A percentile compares a stretch with the other conserved stretches of the same genome.
These are phyloP conservation scores for Ecytonucleospora hepatopenaei DNA, from an alignment of 371 early-diverging fungal genomes.

Conservation along the genomic window DNA sequence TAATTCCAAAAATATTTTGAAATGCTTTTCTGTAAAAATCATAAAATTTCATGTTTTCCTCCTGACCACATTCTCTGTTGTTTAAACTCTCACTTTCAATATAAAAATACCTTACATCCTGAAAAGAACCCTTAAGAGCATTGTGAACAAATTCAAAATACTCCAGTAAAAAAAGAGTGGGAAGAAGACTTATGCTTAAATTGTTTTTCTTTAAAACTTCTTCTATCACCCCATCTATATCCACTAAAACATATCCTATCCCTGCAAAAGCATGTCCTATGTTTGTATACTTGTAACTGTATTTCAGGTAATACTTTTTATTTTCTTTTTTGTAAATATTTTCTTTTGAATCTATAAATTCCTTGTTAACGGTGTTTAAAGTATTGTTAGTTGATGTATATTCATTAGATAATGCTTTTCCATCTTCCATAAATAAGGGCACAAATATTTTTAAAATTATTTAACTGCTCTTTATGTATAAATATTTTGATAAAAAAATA, in stretches of 20 bases:
- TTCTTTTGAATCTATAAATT: too few species aligned
- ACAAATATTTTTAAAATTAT: not conserved
- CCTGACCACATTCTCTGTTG: too few species aligned
- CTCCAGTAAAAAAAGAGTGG: constrained; percentile 18
- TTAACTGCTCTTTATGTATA: not conserved
- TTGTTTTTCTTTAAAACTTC: constrained; percentile 11
- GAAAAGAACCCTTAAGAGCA: constrained; percentile 7
- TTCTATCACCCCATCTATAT: constrained; percentile 25
- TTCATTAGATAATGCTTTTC: too few species aligned
- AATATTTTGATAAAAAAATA: not conserved
- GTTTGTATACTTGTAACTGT: constrained; percentile 4
- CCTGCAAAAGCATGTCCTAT: constrained; percentile 41
- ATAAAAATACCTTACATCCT: constrained; percentile 27
- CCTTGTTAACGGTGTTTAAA: too few species aligned
- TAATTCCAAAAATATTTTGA: too few species aligned
- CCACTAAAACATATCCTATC: constrained; percentile 38
- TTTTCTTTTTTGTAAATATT: not conserved
- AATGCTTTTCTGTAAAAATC: too few species aligned
- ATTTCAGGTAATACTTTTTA: not conserved
- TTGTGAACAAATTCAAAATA: constrained; percentile 27
- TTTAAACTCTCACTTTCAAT: constrained; percentile 2
- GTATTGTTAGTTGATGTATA: too few species aligned
- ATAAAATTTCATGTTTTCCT: too few species aligned
- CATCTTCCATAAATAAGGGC: not conserved
- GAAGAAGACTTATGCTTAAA: constrained; percentile 15